Evolutionary conservation across 768 basidiomycete genomes (phyloP).

Genomic region (Trametes sanguinea): DNA sequence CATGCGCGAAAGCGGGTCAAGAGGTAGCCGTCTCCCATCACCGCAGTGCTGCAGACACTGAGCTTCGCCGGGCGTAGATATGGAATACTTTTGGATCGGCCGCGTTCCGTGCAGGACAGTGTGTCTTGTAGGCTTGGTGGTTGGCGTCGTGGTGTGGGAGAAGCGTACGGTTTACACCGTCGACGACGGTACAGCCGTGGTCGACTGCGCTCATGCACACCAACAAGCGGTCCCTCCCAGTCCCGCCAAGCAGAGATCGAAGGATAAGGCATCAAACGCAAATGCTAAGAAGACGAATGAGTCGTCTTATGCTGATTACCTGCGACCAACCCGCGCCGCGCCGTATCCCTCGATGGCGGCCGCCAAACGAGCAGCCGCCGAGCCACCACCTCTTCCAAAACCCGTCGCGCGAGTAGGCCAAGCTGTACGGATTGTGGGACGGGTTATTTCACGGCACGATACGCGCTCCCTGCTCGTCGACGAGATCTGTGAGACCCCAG

Average conservation of each 20-base stretch:
- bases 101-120: conserved; percentile 70
- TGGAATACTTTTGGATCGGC: conserved; percentile 73
- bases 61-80: conserved; percentile 35
- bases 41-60: neutral
- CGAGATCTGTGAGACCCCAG: conserved; percentile 19
- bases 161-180: conserved; percentile 64
- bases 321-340: conserved; percentile 1
- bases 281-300: neutral
- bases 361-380: neutral
- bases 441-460: conserved; percentile 16
- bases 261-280: neutral
- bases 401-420: conserved; percentile 20
- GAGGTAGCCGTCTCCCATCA: conserved; percentile 15
- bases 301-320: conserved; percentile 12
- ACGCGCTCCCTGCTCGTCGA: conserved; percentile 19
- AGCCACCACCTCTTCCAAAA: conserved; percentile 7
- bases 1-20: conserved; percentile 26
- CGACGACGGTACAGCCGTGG: conserved; percentile 74
- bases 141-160: conserved; percentile 63
- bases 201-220: conserved; percentile 55
- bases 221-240: conserved; percentile 35
- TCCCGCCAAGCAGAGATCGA: neutral
- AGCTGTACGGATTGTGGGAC: conserved; percentile 18
- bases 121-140: conserved; percentile 60
- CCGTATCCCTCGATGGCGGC: neutral